A percentile compares a stretch with the other conserved stretches of the same genome.
Conservation (phyloP, 371 early-diverging fungal species). For the Paraphysoderma sedebokerense region DNA sequence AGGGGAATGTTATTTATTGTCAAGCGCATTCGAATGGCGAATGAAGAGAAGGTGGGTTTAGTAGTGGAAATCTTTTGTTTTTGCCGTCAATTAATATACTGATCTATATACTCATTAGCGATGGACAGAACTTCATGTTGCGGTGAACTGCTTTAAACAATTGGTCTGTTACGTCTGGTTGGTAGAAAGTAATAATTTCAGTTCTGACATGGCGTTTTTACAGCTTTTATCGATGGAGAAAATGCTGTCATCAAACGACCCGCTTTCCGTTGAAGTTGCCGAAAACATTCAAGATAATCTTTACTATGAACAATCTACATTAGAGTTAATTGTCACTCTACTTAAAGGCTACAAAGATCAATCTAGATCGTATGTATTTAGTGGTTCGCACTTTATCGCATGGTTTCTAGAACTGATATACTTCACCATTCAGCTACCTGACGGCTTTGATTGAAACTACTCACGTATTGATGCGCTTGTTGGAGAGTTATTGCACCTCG, state of each 20-base stretch:
- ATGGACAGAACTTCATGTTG: slow-evolving; percentile 31
- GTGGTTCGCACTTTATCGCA: neutral
- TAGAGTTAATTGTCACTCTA: slow-evolving; percentile 36
- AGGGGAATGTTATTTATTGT: slow-evolving; percentile 26
- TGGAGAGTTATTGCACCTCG: slow-evolving; percentile 35
- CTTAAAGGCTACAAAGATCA: slow-evolving; percentile 23
- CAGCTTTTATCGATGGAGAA: slow-evolving; percentile 28
- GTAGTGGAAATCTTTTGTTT: neutral
- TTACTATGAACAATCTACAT: slow-evolving; percentile 41
- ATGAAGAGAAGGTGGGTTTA: slow-evolving; percentile 30
- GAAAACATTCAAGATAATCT: slow-evolving; percentile 48
- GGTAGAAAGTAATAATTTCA: neutral
- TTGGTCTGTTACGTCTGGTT: slow-evolving; percentile 17
- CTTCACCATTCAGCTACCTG: slow-evolving; percentile 22
- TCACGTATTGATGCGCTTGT: slow-evolving; percentile 36
- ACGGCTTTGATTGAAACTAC: slow-evolving; percentile 28
- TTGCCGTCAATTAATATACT: neutral
- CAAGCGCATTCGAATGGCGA: slow-evolving; percentile 20
- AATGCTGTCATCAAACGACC: slow-evolving; percentile 28
- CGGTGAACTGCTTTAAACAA: slow-evolving; percentile 40
- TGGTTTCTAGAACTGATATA: neutral
- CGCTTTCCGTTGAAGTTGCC: slow-evolving; percentile 34
- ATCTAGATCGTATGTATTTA: slow-evolving; percentile 18
- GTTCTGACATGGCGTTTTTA: neutral
- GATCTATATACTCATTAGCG: slow-evolving; percentile 8